Conservation (phyloP, 2,329 filamentous ascomycete species). For the Myotisia sp. region DNA sequence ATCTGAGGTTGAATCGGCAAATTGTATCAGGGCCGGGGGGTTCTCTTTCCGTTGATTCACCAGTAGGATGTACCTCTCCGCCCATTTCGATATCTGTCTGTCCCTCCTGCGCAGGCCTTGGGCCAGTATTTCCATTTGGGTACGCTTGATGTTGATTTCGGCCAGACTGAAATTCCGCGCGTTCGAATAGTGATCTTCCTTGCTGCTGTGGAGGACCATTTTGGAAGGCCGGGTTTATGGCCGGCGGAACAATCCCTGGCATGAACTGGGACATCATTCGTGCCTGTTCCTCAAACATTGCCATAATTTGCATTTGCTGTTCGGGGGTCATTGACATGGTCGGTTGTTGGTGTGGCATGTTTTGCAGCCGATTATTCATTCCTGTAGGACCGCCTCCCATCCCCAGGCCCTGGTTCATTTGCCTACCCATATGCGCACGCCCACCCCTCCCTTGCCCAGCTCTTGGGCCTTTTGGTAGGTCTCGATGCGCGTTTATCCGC, state of each 20-base stretch:
- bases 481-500: slow-evolving; percentile 69
- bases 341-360: slow-evolving; percentile 32
- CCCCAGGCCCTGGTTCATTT: slow-evolving; percentile 29
- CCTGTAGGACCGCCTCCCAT: slow-evolving; percentile 16
- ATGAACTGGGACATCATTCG: slow-evolving; percentile 67
- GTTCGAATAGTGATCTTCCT: slow-evolving; percentile 57
- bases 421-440: slow-evolving; percentile 30
- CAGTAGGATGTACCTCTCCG: slow-evolving; percentile 24
- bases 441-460: slow-evolving; percentile 33
- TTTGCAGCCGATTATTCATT: slow-evolving; percentile 20
- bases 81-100: slow-evolving; percentile 22
- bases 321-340: slow-evolving; percentile 47
- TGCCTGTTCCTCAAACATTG: slow-evolving; percentile 73
- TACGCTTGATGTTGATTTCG: slow-evolving; percentile 2
- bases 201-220: slow-evolving; percentile 31
- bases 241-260: slow-evolving; percentile 40
- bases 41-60: slow-evolving; percentile 20
- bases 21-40: slow-evolving; percentile 49
- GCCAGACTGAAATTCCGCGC: slow-evolving; percentile 40
- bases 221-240: slow-evolving; percentile 41
- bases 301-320: slow-evolving; percentile 60
- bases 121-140: too few relatives aligned
- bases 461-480: slow-evolving; percentile 57
- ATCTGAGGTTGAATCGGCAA: slow-evolving; percentile 81
- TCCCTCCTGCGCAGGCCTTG: slow-evolving; percentile 10